Evolutionary conservation across 2,329 filamentous ascomycete genomes (phyloP).

Genomic region (Atkinsonella hypoxylon): DNA sequence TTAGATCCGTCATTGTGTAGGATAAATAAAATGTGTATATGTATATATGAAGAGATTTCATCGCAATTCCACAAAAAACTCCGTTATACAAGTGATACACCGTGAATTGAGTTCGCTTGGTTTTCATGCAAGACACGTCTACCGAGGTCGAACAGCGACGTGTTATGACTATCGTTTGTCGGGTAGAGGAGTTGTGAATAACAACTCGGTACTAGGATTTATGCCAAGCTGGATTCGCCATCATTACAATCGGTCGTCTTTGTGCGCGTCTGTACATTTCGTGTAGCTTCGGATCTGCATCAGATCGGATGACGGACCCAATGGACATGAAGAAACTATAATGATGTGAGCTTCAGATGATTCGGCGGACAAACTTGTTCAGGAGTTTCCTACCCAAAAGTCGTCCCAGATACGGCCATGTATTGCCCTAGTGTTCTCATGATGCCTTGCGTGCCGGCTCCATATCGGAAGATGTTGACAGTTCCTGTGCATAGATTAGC

Average conservation of each 20-base stretch:
- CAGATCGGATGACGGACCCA: constrained; percentile 88
- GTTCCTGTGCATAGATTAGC: constrained; percentile 46
- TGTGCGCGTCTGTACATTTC: constrained; percentile 67
- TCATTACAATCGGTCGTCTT: constrained; percentile 56
- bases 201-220: neutral
- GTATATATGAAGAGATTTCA: neutral
- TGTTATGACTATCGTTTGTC: no score
- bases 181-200: no score
- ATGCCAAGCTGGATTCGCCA: constrained; percentile 26
- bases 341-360: constrained; percentile 10
- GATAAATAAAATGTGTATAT: neutral
- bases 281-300: constrained; percentile 64
- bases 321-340: constrained; percentile 94
- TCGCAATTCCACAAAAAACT: neutral
- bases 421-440: constrained; percentile 92
- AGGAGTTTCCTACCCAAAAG: constrained; percentile 61
- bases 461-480: constrained; percentile 90
- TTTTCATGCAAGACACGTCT: constrained; percentile 2
- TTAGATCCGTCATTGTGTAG: no score
- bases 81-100: neutral
- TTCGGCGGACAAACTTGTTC: neutral
- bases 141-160: neutral
- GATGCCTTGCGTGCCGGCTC: constrained; percentile 84
- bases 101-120: neutral
- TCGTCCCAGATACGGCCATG: constrained; percentile 89